Conservation (phyloP, 805 yeast species). For the Hanseniaspora opuntiae region DNA sequence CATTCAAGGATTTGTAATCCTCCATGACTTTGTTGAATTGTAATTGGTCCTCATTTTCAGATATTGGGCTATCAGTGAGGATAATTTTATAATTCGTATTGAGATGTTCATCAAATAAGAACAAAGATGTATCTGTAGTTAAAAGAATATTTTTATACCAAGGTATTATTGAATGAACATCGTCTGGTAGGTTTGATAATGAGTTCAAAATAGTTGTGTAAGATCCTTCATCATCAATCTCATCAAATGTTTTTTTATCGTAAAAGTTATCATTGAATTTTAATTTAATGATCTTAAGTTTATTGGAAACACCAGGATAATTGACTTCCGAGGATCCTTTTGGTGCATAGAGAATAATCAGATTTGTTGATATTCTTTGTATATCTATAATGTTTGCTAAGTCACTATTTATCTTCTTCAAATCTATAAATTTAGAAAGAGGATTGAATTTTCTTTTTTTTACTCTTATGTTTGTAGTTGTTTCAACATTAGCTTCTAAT, state of each 20-base stretch:
- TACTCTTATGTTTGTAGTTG: slow-evolving; percentile 8
- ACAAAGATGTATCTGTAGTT: slow-evolving; percentile 61
- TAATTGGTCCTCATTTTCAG: not conserved
- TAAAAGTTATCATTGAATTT: slow-evolving; percentile 16
- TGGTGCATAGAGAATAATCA: slow-evolving; percentile 51
- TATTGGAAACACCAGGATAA: slow-evolving; percentile 56
- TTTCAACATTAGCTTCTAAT: slow-evolving; percentile 16
- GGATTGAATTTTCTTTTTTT: slow-evolving; percentile 12
- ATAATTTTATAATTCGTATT: slow-evolving; percentile 43
- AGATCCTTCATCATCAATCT: not conserved
- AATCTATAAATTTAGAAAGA: slow-evolving; percentile 44
- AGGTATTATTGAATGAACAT: slow-evolving; percentile 50
- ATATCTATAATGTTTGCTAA: slow-evolving; percentile 55
- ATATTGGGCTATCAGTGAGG: slow-evolving; percentile 37
- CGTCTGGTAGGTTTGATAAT: slow-evolving; percentile 66
- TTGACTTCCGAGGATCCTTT: slow-evolving; percentile 52
- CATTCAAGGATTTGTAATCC: slow-evolving; percentile 23
- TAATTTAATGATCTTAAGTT: slow-evolving; percentile 44
- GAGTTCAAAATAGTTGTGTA: slow-evolving; percentile 7
- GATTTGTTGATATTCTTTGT: slow-evolving; percentile 31
- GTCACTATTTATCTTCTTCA: slow-evolving; percentile 41
- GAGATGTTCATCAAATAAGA: slow-evolving; percentile 72
- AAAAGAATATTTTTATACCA: slow-evolving; percentile 50
- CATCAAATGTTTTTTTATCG: not conserved
- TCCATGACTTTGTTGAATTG: slow-evolving; percentile 24